phyloP scores from a whole-genome alignment of 345 rosid species.

The Brassica carinata region DNA sequence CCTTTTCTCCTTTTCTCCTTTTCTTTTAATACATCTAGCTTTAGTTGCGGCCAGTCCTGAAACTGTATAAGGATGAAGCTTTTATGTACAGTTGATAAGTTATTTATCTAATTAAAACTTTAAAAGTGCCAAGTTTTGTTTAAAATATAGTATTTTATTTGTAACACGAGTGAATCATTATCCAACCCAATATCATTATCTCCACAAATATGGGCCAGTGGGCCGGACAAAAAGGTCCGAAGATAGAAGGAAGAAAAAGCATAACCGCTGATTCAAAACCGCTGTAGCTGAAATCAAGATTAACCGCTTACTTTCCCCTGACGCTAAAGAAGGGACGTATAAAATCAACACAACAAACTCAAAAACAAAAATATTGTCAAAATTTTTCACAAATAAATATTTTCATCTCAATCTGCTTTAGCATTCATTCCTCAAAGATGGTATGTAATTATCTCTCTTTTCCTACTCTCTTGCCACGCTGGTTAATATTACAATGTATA shows the following conservation, averaged over 20 bases:
- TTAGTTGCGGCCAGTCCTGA: neutral
- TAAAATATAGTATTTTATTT: neutral
- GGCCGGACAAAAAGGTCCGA: neutral
- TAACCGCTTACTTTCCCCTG: conserved; percentile 25
- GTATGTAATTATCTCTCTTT: conserved; percentile 14
- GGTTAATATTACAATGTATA: neutral
- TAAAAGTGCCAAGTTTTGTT: neutral
- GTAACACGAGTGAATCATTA: neutral
- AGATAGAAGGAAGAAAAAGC: neutral
- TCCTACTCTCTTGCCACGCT: neutral
- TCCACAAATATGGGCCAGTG: neutral
- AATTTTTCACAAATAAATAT: neutral
- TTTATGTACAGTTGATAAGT: neutral
- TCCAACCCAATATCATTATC: neutral
- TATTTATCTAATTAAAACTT: neutral
- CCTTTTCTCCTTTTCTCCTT: too few species aligned
- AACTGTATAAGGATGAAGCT: neutral
- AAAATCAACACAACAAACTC: neutral
- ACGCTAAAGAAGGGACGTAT: neutral
- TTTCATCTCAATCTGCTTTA: neutral
- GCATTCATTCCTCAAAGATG: conserved; percentile 22
- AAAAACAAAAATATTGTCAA: neutral
- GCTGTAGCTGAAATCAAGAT: conserved; percentile 29
- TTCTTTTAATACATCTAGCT: neutral
- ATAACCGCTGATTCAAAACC: conserved; percentile 25